Evolutionary conservation across 2,329 filamentous ascomycete genomes (phyloP).

Genomic region (Pseudocercospora musae): DNA sequence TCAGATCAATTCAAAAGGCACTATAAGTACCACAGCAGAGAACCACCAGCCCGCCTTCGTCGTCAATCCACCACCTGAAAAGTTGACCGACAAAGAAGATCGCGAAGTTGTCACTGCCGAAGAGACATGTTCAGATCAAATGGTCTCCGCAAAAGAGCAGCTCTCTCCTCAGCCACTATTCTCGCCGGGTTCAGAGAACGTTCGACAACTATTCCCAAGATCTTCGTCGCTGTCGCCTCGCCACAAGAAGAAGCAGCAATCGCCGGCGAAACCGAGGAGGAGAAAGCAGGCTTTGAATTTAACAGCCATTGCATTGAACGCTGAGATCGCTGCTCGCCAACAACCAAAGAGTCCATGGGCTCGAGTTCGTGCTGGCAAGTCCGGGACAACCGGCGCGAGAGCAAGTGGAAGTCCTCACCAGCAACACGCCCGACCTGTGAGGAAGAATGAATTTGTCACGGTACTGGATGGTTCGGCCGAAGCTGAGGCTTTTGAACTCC

Average conservation of each 20-base stretch:
- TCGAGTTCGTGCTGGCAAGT: slow-evolving; percentile 19
- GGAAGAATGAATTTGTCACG: slow-evolving; percentile 12
- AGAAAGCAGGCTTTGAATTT: not conserved
- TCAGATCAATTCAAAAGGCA: slow-evolving; percentile 12
- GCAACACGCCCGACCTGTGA: not conserved
- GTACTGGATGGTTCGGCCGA: slow-evolving; percentile 4
- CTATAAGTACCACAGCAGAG: slow-evolving; percentile 17
- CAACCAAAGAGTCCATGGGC: slow-evolving; percentile 26
- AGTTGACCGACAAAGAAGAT: not conserved
- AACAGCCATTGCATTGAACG: slow-evolving; percentile 14
- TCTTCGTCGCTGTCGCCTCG: slow-evolving; percentile 27
- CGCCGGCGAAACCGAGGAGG: not conserved
- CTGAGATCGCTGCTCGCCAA: slow-evolving; percentile 5
- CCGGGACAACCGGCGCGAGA: not conserved
- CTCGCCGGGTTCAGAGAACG: slow-evolving; percentile 24
- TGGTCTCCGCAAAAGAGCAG: slow-evolving; percentile 18
- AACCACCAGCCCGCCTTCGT: not conserved
- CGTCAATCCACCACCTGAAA: not conserved
- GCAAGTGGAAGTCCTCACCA: not conserved
- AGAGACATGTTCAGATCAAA: slow-evolving; percentile 23
- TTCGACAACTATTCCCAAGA: slow-evolving; percentile 31
- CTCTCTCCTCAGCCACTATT: slow-evolving; percentile 19
- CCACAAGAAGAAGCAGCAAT: not conserved
- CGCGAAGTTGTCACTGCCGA: not conserved
- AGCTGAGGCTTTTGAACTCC: not conserved